Conservation (phyloP, 495 filamentous ascomycete genomes). For the Neurospora pannonica region DNA sequence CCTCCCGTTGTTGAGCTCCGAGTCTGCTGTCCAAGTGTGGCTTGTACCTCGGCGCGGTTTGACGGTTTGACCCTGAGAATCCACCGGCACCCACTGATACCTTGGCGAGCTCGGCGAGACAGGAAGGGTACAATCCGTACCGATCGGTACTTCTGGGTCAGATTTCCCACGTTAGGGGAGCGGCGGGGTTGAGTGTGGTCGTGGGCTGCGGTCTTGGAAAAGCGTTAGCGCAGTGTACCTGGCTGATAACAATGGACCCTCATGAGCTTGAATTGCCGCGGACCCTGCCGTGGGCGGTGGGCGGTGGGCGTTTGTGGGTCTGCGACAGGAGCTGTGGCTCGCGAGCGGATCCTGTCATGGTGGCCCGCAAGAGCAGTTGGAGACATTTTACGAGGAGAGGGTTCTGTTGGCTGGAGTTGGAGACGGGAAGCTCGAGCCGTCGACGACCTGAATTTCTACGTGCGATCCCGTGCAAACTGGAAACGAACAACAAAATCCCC, state of each 20-base stretch:
- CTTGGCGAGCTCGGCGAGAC: background rate
- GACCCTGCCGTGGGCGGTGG: background rate
- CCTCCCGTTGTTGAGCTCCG: background rate
- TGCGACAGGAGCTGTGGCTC: background rate
- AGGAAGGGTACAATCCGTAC: background rate
- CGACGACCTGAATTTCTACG: background rate
- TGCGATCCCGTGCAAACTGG: background rate
- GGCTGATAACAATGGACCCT: background rate
- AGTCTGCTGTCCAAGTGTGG: background rate
- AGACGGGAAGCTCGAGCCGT: background rate
- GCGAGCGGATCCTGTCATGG: background rate
- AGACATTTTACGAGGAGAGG: background rate
- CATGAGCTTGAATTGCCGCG: background rate
- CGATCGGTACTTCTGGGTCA: background rate
- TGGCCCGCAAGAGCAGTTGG: background rate
- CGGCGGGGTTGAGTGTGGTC: background rate
- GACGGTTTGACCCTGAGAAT: background rate
- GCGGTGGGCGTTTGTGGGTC: background rate
- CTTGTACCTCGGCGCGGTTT: background rate
- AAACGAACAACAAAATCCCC: background rate
- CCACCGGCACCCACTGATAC: background rate
- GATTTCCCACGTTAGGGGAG: background rate
- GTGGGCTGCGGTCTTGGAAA: background rate
- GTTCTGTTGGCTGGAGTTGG: background rate
- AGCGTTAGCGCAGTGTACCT: background rate